A percentile compares a stretch with the other conserved stretches of the same genome.
These are phyloP conservation scores for Ustilago trichophora DNA, from an alignment of 1,284 basidiomycete species.

Conservation along the genomic window DNA sequence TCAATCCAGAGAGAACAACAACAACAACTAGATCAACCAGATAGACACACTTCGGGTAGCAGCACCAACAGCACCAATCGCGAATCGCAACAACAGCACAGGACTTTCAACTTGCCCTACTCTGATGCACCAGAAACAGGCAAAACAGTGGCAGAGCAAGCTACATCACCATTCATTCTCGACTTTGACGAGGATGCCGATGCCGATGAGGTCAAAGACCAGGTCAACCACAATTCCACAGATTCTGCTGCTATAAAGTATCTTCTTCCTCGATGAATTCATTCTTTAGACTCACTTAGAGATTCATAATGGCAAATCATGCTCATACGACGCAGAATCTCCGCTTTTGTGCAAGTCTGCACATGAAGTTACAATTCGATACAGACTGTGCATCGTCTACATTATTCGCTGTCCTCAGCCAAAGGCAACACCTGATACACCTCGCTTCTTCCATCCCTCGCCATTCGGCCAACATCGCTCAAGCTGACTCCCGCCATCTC, in stretches of 20 bases:
- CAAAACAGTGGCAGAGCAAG: not conserved
- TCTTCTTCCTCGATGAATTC: slow-evolving; percentile 12
- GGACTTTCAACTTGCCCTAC: slow-evolving; percentile 1
- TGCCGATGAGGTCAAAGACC: slow-evolving; percentile 2
- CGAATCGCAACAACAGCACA: too few relatives aligned
- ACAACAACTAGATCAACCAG: too few relatives aligned
- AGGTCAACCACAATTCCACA: not conserved
- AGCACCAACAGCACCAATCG: not conserved
- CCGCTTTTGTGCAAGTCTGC: too few relatives aligned
- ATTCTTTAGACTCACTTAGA: not conserved
- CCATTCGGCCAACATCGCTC: slow-evolving; percentile 30
- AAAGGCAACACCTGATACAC: slow-evolving; percentile 22
- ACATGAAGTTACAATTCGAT: too few relatives aligned
- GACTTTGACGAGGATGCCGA: slow-evolving; percentile 19
- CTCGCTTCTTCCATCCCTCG: not conserved
- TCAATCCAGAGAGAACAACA: slow-evolving; percentile 17
- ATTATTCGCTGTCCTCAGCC: slow-evolving; percentile 12
- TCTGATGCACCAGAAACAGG: slow-evolving; percentile 11
- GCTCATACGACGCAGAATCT: too few relatives aligned
- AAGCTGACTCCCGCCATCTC: slow-evolving; percentile 45
- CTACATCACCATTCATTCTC: slow-evolving; percentile 20
- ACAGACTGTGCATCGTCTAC: too few relatives aligned
- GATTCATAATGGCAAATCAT: too few relatives aligned
- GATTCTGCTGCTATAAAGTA: not conserved
- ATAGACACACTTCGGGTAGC: not conserved